Evolutionary conservation across 2,329 filamentous ascomycete species (phyloP).

Genomic region (Decorospora gaudefroyi): DNA sequence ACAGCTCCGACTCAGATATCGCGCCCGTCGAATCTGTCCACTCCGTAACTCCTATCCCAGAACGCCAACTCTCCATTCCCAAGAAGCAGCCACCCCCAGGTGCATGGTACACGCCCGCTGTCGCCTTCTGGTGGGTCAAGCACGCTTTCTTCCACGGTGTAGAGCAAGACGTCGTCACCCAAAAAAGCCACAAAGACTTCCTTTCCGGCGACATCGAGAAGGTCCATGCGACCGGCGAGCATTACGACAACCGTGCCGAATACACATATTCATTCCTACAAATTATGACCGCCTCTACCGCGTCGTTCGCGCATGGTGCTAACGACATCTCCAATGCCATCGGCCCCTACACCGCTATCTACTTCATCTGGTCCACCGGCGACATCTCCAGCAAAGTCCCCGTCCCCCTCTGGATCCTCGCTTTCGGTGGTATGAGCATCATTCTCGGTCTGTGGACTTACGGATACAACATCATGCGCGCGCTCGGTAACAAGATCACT

Average conservation of each 20-base stretch:
- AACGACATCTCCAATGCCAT: slow-evolving; percentile 66
- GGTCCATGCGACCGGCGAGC: slow-evolving; percentile 61
- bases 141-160: slow-evolving; percentile 56
- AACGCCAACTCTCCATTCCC: slow-evolving; percentile 19
- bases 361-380: slow-evolving; percentile 61
- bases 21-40: slow-evolving; percentile 13
- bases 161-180: slow-evolving; percentile 55
- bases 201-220: slow-evolving; percentile 60
- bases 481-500: slow-evolving; percentile 65
- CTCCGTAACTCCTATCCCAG: slow-evolving; percentile 5
- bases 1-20: slow-evolving; percentile 28
- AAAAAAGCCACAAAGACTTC: slow-evolving; percentile 49
- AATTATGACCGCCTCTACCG: slow-evolving; percentile 64
- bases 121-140: slow-evolving; percentile 55
- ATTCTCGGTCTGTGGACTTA: slow-evolving; percentile 65
- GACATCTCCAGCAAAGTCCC: slow-evolving; percentile 53
- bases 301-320: slow-evolving; percentile 72
- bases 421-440: slow-evolving; percentile 56
- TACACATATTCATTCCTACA: slow-evolving; percentile 54
- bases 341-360: slow-evolving; percentile 65
- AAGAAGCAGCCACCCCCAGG: slow-evolving; percentile 42
- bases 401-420: slow-evolving; percentile 65
- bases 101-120: slow-evolving; percentile 51
- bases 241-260: slow-evolving; percentile 64
- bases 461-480: slow-evolving; percentile 68